These are phyloP conservation scores for Ichthyophthirius multifiliis DNA, from an alignment of 169 alveolate species.

Conservation along the genomic window DNA sequence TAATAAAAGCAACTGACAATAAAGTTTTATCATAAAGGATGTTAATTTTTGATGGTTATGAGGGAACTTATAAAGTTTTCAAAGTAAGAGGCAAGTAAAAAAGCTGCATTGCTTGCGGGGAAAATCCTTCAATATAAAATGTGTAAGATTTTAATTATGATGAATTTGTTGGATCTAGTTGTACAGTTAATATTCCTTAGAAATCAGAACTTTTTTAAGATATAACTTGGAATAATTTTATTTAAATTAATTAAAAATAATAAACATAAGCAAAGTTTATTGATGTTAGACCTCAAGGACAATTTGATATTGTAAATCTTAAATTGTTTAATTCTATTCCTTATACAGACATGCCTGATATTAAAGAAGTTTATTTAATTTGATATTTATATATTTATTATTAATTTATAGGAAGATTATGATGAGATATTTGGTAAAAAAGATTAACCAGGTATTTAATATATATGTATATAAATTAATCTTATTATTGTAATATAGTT, in stretches of 20 bases:
- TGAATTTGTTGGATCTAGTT: constrained; percentile 43
- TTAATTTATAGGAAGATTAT: background rate
- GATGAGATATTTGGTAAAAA: background rate
- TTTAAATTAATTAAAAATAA: background rate
- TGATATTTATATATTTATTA: background rate
- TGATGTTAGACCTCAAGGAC: constrained; percentile 44
- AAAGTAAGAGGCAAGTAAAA: constrained; percentile 56
- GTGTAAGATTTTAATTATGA: constrained; percentile 48
- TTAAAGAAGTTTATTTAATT: background rate
- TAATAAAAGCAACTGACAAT: constrained; percentile 52
- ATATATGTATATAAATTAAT: background rate
- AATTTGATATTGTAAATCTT: constrained; percentile 42
- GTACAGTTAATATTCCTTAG: background rate
- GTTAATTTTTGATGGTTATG: constrained; percentile 77
- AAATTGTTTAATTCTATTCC: constrained; percentile 24
- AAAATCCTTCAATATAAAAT: constrained; percentile 34
- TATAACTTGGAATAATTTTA: background rate
- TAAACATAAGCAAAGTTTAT: constrained; percentile 3
- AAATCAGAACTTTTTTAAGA: background rate
- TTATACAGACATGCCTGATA: background rate
- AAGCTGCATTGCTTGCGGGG: constrained; percentile 70
- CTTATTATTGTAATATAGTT: background rate
- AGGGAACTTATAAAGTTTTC: constrained; percentile 62
- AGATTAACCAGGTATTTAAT: background rate
- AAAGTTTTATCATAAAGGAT: constrained; percentile 68